Evolutionary conservation across 345 rosid genomes (phyloP), one percentile per base, ranked within the genome.

Genomic region (Euclidium syriacum): DNA sequence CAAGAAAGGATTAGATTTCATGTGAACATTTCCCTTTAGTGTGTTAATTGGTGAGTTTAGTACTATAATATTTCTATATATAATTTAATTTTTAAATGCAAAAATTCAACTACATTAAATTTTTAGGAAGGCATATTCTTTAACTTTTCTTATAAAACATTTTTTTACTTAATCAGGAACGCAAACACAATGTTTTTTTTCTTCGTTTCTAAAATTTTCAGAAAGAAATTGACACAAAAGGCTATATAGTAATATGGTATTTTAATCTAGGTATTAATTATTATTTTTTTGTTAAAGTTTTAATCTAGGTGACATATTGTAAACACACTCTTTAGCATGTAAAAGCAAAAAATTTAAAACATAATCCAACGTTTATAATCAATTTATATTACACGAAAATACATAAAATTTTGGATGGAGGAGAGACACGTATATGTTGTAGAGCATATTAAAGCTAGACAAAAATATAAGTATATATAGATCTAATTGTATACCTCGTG

Each of bases 1-100:
- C 64, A 66, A 62, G 61, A 24, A 36, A 47, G 72, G 91, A 81
- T 90, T 83, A 79, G 62, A 73, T 75, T 70, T 86, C 95, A 80
- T 76, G 80, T 73, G 90, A 81, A 64, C 49, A 64, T 67, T 63
- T 46, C 64, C 43, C 58, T 43, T 71, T 58, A 74, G 14, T 47
- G 58, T 61, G 27, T 51, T 42, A 42, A 30, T 36, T 12, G 20
- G 15, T 58, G 27, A 49, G 19, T 39, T 67, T 27, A 18, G 36
- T 44, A 29, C 8, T 58, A 40, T 41, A 56, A 5, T 56, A 22
- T 22, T n/a, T n/a, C 11, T 11, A 52, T 33, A 14, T 53, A 65
- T 1, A 64, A 30, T 9, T 9, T 62, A 4, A 18, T 50, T 40
- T 38, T 27, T 5, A 18, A 15, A 4, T 10, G 36, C 5, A 14